Base-by-base conservation (phyloP, 257 asterid genomes). In the Przewalskia tangutica region DNA sequence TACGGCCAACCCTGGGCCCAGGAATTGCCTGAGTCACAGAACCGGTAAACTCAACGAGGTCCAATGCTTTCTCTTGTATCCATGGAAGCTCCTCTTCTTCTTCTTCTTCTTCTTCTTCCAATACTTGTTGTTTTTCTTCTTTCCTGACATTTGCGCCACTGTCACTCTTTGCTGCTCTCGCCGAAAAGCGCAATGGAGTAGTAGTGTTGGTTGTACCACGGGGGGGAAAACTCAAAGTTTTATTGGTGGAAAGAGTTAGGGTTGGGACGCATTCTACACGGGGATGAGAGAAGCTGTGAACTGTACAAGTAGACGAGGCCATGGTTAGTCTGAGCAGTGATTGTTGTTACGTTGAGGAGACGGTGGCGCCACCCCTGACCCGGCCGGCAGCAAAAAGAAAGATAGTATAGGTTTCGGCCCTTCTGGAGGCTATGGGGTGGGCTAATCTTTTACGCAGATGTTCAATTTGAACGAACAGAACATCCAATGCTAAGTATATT, bases 51-150 rank as follows among this genome's bases (percentile, higher is more conserved):
- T 95, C 97, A 27, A 95, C 98, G 83, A 94, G 80, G 87, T 95
- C 99, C 89, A 95, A 73, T 32, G 99, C 99, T 91, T 95, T 95
- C 88, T 95, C 99, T 88, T 92, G 98, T 82, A 95, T 91, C 99
- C 99, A 95, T 2, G 99, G 98, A 84, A 95, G 56, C 65, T 93
- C 98, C 91, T 95, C 99, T 86, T 95, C 98, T 32, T 88, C 97
- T 79, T 92, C 97, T 83, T 86, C 97, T 83, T 86, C 92, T 59
- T 60, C 90, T 55, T 66, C 88, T 67, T 46, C 85, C 79, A 77
- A 77, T 44, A 79, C 84, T 48, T 83, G 88, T 76, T 83, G 85
- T 51, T 83, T 85, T 56, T 64, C 7, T 17, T 63, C 77, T 67
- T 85, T 88, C 70, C 77, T 77, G 32, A 17, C 65, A 62, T 48